Percentiles rank a stretch among this genome's conserved stretches.
These are phyloP conservation scores for Rubia tinctorum DNA, from an alignment of 305 asterid genomes.

Conservation along the genomic window DNA sequence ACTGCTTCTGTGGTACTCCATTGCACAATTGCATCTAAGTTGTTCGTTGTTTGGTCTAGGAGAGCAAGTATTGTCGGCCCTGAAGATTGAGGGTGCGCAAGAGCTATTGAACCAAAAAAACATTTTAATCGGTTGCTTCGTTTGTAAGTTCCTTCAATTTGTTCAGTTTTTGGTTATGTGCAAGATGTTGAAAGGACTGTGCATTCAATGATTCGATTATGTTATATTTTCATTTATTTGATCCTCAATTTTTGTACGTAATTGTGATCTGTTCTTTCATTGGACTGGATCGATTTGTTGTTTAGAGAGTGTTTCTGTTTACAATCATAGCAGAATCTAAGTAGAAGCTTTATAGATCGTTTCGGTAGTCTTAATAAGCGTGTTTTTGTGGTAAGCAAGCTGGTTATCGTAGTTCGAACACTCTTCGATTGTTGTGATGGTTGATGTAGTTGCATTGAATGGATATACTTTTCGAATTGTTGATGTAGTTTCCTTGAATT, in stretches of 20 bases:
- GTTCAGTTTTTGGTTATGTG: no score
- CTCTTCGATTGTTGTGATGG: not conserved
- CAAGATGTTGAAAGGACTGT: no score
- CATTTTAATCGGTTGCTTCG: no score
- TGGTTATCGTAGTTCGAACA: not conserved
- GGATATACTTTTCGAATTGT: no score
- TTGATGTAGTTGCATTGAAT: not conserved
- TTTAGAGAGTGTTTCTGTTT: not conserved
- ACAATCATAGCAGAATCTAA: not conserved
- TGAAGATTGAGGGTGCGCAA: no score
- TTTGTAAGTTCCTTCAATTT: no score
- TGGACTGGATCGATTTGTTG: not conserved
- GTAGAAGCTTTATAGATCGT: not conserved
- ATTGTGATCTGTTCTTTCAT: constrained; percentile 10
- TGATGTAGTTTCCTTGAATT: not conserved
- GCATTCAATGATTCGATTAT: not conserved
- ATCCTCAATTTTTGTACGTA: not conserved
- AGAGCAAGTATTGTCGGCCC: no score
- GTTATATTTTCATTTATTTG: not conserved
- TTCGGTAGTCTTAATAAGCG: not conserved
- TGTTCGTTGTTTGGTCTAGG: no score
- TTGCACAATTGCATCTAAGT: no score
- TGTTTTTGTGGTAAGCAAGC: not conserved
- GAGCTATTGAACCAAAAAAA: no score
- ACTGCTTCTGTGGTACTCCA: no score